Base-by-base conservation (phyloP, 164 flowering plant species). In the Magnolia kwangsiensis region DNA sequence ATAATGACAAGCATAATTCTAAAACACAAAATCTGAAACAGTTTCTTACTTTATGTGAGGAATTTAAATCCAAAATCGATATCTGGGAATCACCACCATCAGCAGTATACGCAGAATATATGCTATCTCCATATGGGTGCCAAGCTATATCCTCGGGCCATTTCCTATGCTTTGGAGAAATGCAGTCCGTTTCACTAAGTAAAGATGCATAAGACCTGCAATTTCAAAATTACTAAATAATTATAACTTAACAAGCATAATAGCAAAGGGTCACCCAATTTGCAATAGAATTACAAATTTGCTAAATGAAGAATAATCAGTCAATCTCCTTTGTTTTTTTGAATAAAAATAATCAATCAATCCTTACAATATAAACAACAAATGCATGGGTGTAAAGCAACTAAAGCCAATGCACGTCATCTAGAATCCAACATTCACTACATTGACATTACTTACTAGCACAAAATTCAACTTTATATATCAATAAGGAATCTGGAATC, bases 131-230 rank as follows among this genome's bases (percentile, higher is more conserved):
- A 9, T 80, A 77, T 19, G 99, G 99, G 82, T 96, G 98, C 98
- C 98, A 96, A 19, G 96, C 82, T 69, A 92, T 83, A 85, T 94
- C 99, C 86, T 93, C 98, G 51, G 97, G 97, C 98, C 99, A 96
- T 83, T 93, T 89, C 84, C 96, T 88, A 58, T 89, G 90, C 79
- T 84, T 87, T 66, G 86, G 88, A 66, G 99, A 92, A 24, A 79
- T 74, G 78, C 95, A 91, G 70, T 93, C 94, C 31, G 88, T 84
- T n/a, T 78, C 31, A 78, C 91, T 86, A 72, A 92, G 85, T 58
- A 88, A 80, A 67, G 88, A 88, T 61, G 92, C 96, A 77, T 81
- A 72, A 55, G 91, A 85, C 73, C 98, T 95, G 89, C 80, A 87
- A 59, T 78, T 64, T 31, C 70, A 74, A 69, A 37, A 37, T 37